Evolutionary conservation across 169 alveolate species (phyloP).

Genomic region (Plasmodium adleri): DNA sequence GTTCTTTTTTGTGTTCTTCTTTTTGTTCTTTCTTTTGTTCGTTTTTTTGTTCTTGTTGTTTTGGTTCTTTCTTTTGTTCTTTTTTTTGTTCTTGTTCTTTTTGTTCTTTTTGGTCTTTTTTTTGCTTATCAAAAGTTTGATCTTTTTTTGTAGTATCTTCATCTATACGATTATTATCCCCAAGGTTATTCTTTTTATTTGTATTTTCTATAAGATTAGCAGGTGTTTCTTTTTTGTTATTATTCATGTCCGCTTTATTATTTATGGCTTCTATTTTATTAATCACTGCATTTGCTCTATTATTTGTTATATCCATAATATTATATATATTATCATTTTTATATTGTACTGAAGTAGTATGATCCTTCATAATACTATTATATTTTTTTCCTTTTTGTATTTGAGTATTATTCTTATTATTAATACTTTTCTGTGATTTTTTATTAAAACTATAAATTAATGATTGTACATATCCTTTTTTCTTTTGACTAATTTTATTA

Average conservation of each 20-base stretch:
- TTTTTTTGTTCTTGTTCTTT: not conserved
- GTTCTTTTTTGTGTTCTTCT: not conserved
- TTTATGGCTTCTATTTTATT: no score
- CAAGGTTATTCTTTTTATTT: no score
- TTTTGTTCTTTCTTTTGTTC: not conserved
- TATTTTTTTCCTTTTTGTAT: not conserved
- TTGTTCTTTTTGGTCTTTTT: not conserved
- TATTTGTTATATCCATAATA: no score
- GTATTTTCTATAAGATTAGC: no score
- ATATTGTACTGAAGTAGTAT: not conserved
- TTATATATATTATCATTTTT: not conserved
- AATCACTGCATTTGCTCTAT: no score
- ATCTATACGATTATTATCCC: no score
- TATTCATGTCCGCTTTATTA: no score
- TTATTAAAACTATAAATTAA: conserved; percentile 67
- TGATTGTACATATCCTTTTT: conserved; percentile 59
- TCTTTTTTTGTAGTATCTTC: conserved; percentile 7
- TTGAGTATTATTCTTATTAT: conserved; percentile 16
- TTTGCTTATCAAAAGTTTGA: not conserved
- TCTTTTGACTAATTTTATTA: conserved; percentile 14
- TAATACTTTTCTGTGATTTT: conserved; percentile 27
- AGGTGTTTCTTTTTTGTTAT: no score
- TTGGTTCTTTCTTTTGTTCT: not conserved
- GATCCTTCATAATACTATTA: conserved; percentile 1
- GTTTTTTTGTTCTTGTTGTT: not conserved